Evolutionary conservation across 2,329 filamentous ascomycete species (phyloP).

Genomic region (Anisogramma anomala): DNA sequence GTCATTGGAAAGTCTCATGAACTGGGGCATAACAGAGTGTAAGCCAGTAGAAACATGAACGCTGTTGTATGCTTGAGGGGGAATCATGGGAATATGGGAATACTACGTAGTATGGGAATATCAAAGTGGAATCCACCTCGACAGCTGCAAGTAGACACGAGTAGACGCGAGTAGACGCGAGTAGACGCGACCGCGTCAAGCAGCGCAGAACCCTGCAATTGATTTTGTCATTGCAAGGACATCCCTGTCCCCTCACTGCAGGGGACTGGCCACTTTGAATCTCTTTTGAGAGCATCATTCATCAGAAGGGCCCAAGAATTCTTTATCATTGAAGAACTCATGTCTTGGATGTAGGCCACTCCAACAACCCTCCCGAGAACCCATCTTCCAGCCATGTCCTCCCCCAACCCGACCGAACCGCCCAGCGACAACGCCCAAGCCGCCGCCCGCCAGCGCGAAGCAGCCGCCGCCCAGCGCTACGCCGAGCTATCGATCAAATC

Average conservation of each 20-base stretch:
- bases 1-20: neutral
- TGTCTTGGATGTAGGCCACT: neutral
- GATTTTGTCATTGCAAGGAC: too few species aligned
- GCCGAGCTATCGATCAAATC: slow-evolving; percentile 15
- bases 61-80: too few species aligned
- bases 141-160: too few species aligned
- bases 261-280: slow-evolving; percentile 11
- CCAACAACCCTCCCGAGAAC: too few species aligned
- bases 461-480: slow-evolving; percentile 12
- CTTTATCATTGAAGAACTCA: neutral
- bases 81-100: too few species aligned
- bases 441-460: neutral
- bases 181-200: too few species aligned
- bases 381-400: slow-evolving; percentile 4
- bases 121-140: slow-evolving; percentile 8
- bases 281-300: neutral
- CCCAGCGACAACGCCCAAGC: neutral
- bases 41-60: slow-evolving; percentile 6
- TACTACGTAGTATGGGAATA: too few species aligned
- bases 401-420: neutral
- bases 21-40: neutral
- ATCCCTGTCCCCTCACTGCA: too few species aligned
- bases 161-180: too few species aligned
- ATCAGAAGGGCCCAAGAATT: neutral
- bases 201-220: too few species aligned